These are phyloP conservation scores for Macadamia integrifolia DNA, from an alignment of 164 flowering plant species.

Conservation along the genomic window DNA sequence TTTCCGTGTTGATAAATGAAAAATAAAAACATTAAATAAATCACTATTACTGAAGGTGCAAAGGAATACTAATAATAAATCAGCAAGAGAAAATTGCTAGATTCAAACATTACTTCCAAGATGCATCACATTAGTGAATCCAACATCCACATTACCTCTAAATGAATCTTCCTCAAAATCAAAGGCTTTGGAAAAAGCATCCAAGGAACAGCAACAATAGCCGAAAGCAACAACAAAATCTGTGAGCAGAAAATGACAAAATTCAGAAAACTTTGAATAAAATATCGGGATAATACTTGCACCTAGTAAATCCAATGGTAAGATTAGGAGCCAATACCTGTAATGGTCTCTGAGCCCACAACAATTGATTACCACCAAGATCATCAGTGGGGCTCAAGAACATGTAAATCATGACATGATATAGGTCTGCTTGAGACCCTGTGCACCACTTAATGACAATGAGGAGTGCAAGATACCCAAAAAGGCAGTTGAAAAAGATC, in stretches of 20 bases:
- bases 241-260: slow-evolving; percentile 28
- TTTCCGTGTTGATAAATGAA: no score
- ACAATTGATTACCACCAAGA: slow-evolving; percentile 85
- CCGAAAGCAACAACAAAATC: slow-evolving; percentile 74
- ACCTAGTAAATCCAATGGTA: slow-evolving; percentile 2
- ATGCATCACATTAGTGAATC: neutral
- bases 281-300: neutral
- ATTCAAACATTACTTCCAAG: neutral
- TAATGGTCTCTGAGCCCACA: slow-evolving; percentile 88
- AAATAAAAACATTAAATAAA: no score
- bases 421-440: slow-evolving; percentile 92
- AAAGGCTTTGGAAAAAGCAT: slow-evolving; percentile 97
- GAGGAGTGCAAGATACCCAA: slow-evolving; percentile 93
- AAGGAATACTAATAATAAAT: neutral
- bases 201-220: slow-evolving; percentile 92
- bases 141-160: slow-evolving; percentile 44
- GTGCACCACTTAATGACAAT: slow-evolving; percentile 90
- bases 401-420: slow-evolving; percentile 98
- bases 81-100: neutral
- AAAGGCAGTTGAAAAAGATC: slow-evolving; percentile 86
- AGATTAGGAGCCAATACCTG: slow-evolving; percentile 43
- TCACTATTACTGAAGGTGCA: no score
- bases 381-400: slow-evolving; percentile 88
- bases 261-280: slow-evolving; percentile 4
- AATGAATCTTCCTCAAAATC: slow-evolving; percentile 64